Evolutionary conservation across 352 stramenopile genomes (phyloP).

Genomic region (Phytopythium mirpurense): DNA sequence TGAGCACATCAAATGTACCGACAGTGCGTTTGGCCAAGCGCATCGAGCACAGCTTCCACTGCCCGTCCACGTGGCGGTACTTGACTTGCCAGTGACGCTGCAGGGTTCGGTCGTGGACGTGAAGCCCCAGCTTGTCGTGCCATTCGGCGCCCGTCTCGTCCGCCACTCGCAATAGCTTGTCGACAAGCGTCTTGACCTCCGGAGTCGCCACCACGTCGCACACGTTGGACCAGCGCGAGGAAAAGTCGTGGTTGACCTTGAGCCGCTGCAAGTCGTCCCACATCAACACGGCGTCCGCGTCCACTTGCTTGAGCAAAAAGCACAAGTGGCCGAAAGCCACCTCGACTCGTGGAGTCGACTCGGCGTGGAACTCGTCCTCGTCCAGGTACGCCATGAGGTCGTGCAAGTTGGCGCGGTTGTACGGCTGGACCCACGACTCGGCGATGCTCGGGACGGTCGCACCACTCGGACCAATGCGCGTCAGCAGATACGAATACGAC

Average conservation of each 20-base stretch:
- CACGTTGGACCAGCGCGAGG: conserved; percentile 31
- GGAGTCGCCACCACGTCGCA: conserved; percentile 10
- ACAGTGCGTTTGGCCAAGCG: conserved; percentile 11
- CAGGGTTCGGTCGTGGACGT: conserved; percentile 12
- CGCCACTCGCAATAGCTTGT: conserved; percentile 22
- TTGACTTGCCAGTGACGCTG: conserved; percentile 26
- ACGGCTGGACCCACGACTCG: conserved; percentile 24
- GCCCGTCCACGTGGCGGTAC: conserved; percentile 25
- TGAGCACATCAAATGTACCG: conserved; percentile 27
- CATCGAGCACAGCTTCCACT: conserved; percentile 20
- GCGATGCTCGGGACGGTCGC: conserved; percentile 9
- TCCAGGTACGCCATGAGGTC: conserved; percentile 21
- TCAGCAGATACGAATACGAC: conserved; percentile 18
- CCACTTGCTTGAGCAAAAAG: conserved; percentile 24
- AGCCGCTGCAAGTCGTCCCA: conserved; percentile 31
- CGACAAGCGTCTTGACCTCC: conserved; percentile 16
- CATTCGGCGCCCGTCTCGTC: conserved; percentile 9
- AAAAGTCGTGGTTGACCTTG: conserved; percentile 16
- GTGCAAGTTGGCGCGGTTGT: conserved; percentile 13
- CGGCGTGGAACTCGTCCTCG: conserved; percentile 7
- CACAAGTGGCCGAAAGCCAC: conserved; percentile 26
- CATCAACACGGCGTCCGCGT: conserved; percentile 11
- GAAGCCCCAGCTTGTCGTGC: conserved; percentile 14
- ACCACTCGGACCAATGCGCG: conserved; percentile 15
- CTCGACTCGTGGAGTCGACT: conserved; percentile 12